These are phyloP conservation scores for Lactifluus volemus DNA, from an alignment of 768 basidiomycete genomes.

Conservation along the genomic window DNA sequence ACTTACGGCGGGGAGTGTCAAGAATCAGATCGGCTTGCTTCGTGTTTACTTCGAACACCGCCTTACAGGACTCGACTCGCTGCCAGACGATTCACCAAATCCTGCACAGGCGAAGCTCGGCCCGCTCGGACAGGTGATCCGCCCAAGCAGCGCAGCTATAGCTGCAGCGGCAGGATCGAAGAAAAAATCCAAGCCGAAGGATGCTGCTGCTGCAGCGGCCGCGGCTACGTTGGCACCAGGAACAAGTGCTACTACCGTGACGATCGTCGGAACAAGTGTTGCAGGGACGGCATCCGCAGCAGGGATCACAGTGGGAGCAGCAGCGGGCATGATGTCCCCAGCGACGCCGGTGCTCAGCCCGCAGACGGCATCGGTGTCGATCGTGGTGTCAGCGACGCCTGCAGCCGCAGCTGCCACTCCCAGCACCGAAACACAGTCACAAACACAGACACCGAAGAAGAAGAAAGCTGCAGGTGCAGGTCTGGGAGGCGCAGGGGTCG, in stretches of 20 bases:
- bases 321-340: not conserved
- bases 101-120: conserved; percentile 62
- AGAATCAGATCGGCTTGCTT: conserved; percentile 80
- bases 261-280: not conserved
- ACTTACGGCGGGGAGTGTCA: conserved; percentile 54
- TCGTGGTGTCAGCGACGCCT: not conserved
- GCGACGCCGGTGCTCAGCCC: conserved; percentile 7
- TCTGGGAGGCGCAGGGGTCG: not conserved
- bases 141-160: conserved; percentile 35
- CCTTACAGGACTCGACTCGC: conserved; percentile 33
- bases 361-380: not conserved
- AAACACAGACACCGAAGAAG: conserved; percentile 18
- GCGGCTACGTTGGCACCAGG: not conserved
- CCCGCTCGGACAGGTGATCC: conserved; percentile 67
- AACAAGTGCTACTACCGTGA: not conserved
- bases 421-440: not conserved
- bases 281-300: not conserved
- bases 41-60: conserved; percentile 62
- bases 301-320: not conserved
- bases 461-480: conserved; percentile 8
- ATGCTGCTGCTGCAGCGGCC: not conserved
- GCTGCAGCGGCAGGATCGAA: conserved; percentile 41
- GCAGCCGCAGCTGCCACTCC: not conserved
- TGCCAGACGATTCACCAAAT: conserved; percentile 59
- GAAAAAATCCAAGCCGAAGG: conserved; percentile 44